Evolutionary conservation across 2,329 filamentous ascomycete genomes (phyloP).

Genomic region (Magnaporthiopsis incrustans): DNA sequence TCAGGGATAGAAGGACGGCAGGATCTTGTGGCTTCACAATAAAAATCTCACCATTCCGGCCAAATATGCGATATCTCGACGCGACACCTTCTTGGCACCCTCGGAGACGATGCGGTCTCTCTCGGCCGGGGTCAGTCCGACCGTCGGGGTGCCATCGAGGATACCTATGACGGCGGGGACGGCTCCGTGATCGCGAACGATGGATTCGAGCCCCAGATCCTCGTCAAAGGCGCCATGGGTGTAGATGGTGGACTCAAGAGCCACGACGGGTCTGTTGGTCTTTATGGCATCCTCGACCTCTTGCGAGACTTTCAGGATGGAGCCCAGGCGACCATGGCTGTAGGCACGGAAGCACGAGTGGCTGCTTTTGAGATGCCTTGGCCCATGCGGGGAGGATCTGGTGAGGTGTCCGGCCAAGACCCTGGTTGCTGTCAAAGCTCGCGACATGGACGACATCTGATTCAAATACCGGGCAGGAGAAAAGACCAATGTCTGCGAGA

Average conservation of each 20-base stretch:
- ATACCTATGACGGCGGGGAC: conserved; percentile 89
- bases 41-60: conserved; percentile 57
- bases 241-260: conserved; percentile 93
- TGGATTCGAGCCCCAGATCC: conserved; percentile 62
- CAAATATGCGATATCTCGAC: conserved; percentile 77
- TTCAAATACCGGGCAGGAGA: background rate
- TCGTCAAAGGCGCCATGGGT: conserved; percentile 85
- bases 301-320: conserved; percentile 50
- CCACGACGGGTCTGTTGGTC: conserved; percentile 74
- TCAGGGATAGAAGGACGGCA: background rate
- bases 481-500: background rate
- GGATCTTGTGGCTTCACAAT: background rate
- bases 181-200: conserved; percentile 73
- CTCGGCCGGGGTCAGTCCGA: conserved; percentile 68
- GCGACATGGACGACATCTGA: background rate
- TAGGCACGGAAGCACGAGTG: background rate
- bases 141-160: conserved; percentile 70
- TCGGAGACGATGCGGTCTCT: conserved; percentile 65
- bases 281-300: conserved; percentile 74
- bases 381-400: background rate
- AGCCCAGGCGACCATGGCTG: background rate
- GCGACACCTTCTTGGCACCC: conserved; percentile 73
- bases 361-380: background rate
- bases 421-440: background rate
- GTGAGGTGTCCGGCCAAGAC: background rate